phyloP scores from a whole-genome alignment of 2,329 filamentous ascomycete genomes.

The Hypoxylon sp. region DNA sequence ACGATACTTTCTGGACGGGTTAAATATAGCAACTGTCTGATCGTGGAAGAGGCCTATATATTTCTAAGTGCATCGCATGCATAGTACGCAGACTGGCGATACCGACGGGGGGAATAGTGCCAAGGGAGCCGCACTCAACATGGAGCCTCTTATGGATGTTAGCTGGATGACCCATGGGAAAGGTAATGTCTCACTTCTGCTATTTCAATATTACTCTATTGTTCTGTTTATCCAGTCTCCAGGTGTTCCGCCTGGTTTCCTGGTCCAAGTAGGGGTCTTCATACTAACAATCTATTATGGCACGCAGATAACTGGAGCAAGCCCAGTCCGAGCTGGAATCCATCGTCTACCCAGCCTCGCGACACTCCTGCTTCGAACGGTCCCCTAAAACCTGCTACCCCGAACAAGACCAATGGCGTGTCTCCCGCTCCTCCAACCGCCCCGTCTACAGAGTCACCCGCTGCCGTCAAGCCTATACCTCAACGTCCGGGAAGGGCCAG shows the following conservation, averaged over 20 bases:
- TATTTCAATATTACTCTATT: slow-evolving; percentile 9
- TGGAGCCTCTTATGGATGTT: slow-evolving; percentile 89
- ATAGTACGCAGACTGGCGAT: slow-evolving; percentile 13
- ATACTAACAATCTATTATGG: slow-evolving; percentile 34
- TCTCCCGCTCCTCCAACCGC: slow-evolving; percentile 36
- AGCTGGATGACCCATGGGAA: slow-evolving; percentile 90
- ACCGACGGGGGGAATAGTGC: slow-evolving; percentile 10
- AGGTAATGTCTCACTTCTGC: slow-evolving; percentile 63
- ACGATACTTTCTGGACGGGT: slow-evolving; percentile 20
- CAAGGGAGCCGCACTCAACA: slow-evolving; percentile 53
- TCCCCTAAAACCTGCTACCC: slow-evolving; percentile 34
- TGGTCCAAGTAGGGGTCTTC: not conserved
- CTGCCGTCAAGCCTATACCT: slow-evolving; percentile 48
- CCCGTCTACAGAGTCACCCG: slow-evolving; percentile 31
- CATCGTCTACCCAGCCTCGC: slow-evolving; percentile 42
- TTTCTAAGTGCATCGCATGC: not conserved
- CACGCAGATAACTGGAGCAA: slow-evolving; percentile 45
- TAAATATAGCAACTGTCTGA: slow-evolving; percentile 11
- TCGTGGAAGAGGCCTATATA: slow-evolving; percentile 4
- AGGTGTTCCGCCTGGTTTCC: not conserved
- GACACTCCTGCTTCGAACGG: slow-evolving; percentile 37
- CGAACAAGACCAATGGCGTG: slow-evolving; percentile 46
- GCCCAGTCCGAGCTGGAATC: slow-evolving; percentile 38
- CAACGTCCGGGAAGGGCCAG: slow-evolving; percentile 50
- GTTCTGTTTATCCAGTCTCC: not conserved